These are phyloP conservation scores for Rhynchosporium secalis DNA, from an alignment of 2,329 filamentous ascomycete genomes.

Conservation along the genomic window DNA sequence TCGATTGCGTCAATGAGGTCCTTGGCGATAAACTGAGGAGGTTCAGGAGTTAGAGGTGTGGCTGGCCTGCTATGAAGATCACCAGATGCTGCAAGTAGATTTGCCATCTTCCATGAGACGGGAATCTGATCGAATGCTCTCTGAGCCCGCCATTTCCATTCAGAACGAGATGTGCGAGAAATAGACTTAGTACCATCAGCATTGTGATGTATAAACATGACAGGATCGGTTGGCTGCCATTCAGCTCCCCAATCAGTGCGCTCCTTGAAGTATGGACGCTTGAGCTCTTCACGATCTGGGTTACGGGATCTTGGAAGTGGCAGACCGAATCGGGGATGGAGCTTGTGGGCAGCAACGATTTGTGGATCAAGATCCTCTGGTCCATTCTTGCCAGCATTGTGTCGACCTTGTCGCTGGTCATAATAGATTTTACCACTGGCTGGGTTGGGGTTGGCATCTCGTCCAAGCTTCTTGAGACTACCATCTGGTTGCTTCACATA, in stretches of 20 bases:
- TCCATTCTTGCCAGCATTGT: constrained; percentile 35
- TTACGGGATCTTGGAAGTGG: constrained; percentile 31
- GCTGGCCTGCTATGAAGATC: constrained; percentile 10
- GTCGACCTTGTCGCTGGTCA: constrained; percentile 33
- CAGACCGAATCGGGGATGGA: constrained; percentile 35
- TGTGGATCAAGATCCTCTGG: constrained; percentile 36
- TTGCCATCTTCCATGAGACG: constrained; percentile 5
- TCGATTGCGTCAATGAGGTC: constrained; percentile 16
- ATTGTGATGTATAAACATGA: constrained; percentile 19
- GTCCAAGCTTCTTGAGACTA: constrained; percentile 29
- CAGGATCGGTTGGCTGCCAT: constrained; percentile 13
- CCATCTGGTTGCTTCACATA: constrained; percentile 29
- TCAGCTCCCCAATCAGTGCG: constrained; percentile 21
- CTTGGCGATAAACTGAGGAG: constrained; percentile 13
- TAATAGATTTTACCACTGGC: constrained; percentile 33
- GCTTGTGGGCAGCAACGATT: constrained; percentile 27
- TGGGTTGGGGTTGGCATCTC: constrained; percentile 32
- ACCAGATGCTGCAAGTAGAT: constrained; percentile 12
- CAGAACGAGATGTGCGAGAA: constrained; percentile 26
- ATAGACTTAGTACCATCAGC: constrained; percentile 12
- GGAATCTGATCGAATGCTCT: constrained; percentile 14
- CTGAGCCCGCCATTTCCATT: constrained; percentile 23
- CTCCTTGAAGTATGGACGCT: constrained; percentile 20
- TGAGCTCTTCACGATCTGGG: constrained; percentile 24
- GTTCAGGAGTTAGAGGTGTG: constrained; percentile 12